These are phyloP conservation scores for Serendipita sp. DNA, from an alignment of 768 basidiomycete genomes.

Conservation along the genomic window DNA sequence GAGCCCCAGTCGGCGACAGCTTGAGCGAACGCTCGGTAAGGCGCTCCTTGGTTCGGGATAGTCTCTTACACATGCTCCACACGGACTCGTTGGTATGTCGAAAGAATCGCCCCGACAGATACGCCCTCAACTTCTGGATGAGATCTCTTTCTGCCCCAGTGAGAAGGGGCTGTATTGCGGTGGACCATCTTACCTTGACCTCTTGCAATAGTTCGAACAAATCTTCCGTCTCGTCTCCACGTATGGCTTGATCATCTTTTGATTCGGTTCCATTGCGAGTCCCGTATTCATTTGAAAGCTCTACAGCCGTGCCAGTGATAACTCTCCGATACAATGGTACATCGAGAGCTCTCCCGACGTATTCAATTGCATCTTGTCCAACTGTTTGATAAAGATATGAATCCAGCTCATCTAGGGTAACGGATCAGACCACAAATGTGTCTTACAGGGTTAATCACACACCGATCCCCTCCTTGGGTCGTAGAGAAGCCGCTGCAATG, in stretches of 20 bases:
- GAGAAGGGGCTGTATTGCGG: neutral
- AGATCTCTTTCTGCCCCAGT: conserved; percentile 27
- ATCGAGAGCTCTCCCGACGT: conserved; percentile 68
- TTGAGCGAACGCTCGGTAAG: conserved; percentile 17
- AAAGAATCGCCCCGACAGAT: conserved; percentile 90
- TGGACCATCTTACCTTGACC: conserved; percentile 46
- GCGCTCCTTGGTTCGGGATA: neutral
- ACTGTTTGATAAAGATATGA: conserved; percentile 99
- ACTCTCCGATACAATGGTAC: conserved; percentile 72
- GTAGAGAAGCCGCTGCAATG: conserved; percentile 73
- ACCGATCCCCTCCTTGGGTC: conserved; percentile 80
- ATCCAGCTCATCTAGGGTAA: conserved; percentile 79
- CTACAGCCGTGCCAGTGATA: conserved; percentile 66
- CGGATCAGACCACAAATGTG: conserved; percentile 10
- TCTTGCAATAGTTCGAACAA: conserved; percentile 50
- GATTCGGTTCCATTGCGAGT: conserved; percentile 35
- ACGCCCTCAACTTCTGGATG: conserved; percentile 77
- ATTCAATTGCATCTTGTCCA: conserved; percentile 80
- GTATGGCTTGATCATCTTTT: neutral
- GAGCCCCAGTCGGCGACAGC: conserved; percentile 64
- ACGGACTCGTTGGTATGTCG: conserved; percentile 90
- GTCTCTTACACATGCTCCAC: conserved; percentile 85
- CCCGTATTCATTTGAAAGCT: conserved; percentile 78
- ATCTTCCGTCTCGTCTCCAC: conserved; percentile 94
- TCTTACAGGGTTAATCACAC: conserved; percentile 15